Base-by-base conservation (phyloP, 441 rosid species). In the Corymbia citriodora region DNA sequence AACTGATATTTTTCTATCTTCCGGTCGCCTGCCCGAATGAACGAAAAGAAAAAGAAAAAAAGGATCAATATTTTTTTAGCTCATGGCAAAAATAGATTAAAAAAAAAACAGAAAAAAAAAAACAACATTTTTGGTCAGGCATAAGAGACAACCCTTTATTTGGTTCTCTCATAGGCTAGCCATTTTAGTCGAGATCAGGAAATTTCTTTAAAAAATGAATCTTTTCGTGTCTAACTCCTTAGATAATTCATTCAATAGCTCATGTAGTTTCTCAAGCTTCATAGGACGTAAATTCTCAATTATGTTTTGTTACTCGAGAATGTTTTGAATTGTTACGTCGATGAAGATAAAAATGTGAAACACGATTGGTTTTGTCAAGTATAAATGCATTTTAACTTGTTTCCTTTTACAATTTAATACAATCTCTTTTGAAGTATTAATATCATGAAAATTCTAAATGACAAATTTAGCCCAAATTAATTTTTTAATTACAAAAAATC, bases 401-500 rank as follows among this genome's bases (percentile, higher is more conserved):
- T 21, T 45, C 50, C 50, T 19, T 74, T 74, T 19, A 74, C 5
- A 19, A 5, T 40, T 74, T 36, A 19, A 9, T 21, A 74, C 3
- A 10, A 9, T 74, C 50, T 74, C 27, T 40, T 40, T 40, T 40
- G 45, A 5, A 40, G 40, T 1, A 36, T 36, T 63, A 29, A 59
- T 59, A 59, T 7, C 14, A 59, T 0, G 0, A 25, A 59, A 10
- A 23, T 13, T 29, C 29, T 29, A 23, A 59, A 59, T 4, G 29
- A 59, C 2, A 59, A 23, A 59, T 59, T 59, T 59, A 59, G 3
- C 3, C 14, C 1, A 59, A 59, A 25, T 3, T 4, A 59, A 59
- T 59, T 59, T 59, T 25, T 7, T 23, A 59, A 59, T 59, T 7
- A 3, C 3, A 10, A 59, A 25, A 59, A 59, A 5, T n/a, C n/a